Conservation (phyloP, 495 filamentous ascomycete species). For the Talaromyces liani region DNA sequence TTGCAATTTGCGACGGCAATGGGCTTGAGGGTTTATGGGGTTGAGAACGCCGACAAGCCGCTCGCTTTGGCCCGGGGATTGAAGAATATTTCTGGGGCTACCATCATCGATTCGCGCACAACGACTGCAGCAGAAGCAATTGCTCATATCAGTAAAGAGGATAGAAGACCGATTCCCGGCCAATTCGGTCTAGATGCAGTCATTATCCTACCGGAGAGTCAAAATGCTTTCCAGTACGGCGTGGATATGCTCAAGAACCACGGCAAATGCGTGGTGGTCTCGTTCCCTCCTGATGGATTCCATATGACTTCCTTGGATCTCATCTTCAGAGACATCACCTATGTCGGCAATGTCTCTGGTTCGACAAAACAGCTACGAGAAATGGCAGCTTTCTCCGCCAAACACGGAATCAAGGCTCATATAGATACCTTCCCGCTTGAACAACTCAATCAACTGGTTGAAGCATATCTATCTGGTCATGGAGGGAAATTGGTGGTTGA, state of each 20-base stretch:
- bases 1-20: constrained; percentile 47
- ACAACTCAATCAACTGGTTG: constrained; percentile 1
- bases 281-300: constrained; percentile 2
- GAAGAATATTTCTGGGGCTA: constrained; percentile 4
- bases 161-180: neutral
- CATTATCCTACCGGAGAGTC: constrained; percentile 7
- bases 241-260: constrained; percentile 10
- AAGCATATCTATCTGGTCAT: constrained; percentile 3
- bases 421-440: neutral
- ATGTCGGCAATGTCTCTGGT: constrained; percentile 6
- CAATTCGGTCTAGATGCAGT: constrained; percentile 8
- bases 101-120: constrained; percentile 3
- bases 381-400: constrained; percentile 7
- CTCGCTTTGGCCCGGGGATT: constrained; percentile 35
- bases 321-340: constrained; percentile 6
- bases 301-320: constrained; percentile 1
- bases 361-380: constrained; percentile 9
- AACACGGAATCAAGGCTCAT: constrained; percentile 1
- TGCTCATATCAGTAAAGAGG: neutral
- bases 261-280: constrained; percentile 8
- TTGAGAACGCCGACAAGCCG: constrained; percentile 50
- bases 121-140: constrained; percentile 7
- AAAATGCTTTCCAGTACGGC: constrained; percentile 8
- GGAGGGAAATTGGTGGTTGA: constrained; percentile 9
- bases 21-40: constrained; percentile 43